Percentiles rank a stretch among this genome's conserved stretches.
Conservation (phyloP, 352 stramenopile genomes). For the Saprolegnia parasitica region DNA sequence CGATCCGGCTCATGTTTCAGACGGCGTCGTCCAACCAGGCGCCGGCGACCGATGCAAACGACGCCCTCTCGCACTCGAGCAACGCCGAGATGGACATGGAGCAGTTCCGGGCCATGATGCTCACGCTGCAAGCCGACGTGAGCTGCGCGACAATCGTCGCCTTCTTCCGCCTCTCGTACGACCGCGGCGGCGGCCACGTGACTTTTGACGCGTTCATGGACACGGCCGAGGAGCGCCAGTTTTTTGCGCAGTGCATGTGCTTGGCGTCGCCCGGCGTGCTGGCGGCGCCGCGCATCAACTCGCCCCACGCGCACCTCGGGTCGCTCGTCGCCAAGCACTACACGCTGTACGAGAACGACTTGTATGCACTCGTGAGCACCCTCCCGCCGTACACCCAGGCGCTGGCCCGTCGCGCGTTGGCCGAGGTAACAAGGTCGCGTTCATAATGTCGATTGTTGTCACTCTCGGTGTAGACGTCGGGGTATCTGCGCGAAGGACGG, state of each 20-base stretch:
- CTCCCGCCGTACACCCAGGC: conserved; percentile 16
- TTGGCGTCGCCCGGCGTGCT: conserved; percentile 49
- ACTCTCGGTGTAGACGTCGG: background rate
- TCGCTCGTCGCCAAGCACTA: conserved; percentile 32
- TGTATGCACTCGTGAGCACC: background rate
- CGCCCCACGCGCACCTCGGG: conserved; percentile 26
- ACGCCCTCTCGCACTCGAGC: background rate
- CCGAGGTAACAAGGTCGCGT: background rate
- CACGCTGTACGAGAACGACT: conserved; percentile 30
- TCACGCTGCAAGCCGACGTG: conserved; percentile 73
- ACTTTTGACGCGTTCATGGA: conserved; percentile 87
- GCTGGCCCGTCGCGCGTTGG: background rate
- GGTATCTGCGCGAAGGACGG: conserved; percentile 15
- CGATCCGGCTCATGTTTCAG: conserved; percentile 91
- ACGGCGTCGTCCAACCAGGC: conserved; percentile 53
- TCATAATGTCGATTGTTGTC: background rate
- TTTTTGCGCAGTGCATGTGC: conserved; percentile 85
- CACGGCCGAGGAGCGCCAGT: conserved; percentile 70
- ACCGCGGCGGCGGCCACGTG: conserved; percentile 62
- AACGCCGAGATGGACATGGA: conserved; percentile 83
- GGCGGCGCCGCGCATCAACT: conserved; percentile 7
- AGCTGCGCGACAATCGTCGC: conserved; percentile 54
- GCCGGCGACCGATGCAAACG: conserved; percentile 11
- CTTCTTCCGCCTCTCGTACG: conserved; percentile 63
- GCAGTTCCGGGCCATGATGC: conserved; percentile 86